Evolutionary conservation across 1,284 basidiomycete genomes (phyloP).

Genomic region (Cystobasidium sp.): DNA sequence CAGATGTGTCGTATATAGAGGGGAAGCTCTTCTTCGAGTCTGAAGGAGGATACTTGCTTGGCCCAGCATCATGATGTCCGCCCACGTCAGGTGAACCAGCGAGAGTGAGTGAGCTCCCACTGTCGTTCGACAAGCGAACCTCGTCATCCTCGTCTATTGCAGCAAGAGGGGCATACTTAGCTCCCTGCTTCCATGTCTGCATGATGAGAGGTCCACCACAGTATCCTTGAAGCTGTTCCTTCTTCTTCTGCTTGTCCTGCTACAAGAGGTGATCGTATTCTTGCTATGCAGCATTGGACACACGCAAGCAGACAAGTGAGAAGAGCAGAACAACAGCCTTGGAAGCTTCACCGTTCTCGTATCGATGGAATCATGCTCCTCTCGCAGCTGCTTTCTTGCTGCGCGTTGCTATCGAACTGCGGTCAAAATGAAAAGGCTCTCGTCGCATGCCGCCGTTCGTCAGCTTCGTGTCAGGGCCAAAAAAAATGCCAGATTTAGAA

Average conservation of each 20-base stretch:
- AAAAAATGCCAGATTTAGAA: constrained; percentile 6
- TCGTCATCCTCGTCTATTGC: constrained; percentile 5
- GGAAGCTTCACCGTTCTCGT: too few species aligned
- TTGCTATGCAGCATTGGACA: too few species aligned
- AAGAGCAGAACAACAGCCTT: too few species aligned
- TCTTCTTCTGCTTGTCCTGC: too few species aligned
- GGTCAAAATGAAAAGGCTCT: not conserved
- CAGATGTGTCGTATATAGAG: not conserved
- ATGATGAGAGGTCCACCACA: not conserved
- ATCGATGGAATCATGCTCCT: too few species aligned
- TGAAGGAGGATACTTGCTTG: constrained; percentile 22
- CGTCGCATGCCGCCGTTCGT: not conserved
- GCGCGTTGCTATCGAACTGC: too few species aligned
- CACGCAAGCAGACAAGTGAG: too few species aligned
- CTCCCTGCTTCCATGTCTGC: constrained; percentile 12
- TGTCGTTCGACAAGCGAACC: not conserved
- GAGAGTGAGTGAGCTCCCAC: constrained; percentile 14
- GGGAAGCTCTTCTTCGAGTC: constrained; percentile 6
- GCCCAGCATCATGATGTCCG: constrained; percentile 5
- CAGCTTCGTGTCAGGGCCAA: not conserved
- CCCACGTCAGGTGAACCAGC: not conserved
- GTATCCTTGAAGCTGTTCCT: too few species aligned
- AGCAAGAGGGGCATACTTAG: not conserved
- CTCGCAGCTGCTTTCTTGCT: too few species aligned
- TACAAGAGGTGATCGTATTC: too few species aligned